Evolutionary conservation across 352 stramenopile genomes (phyloP), one percentile per base, ranked within the genome.

Genomic region (Pythium biforme): DNA sequence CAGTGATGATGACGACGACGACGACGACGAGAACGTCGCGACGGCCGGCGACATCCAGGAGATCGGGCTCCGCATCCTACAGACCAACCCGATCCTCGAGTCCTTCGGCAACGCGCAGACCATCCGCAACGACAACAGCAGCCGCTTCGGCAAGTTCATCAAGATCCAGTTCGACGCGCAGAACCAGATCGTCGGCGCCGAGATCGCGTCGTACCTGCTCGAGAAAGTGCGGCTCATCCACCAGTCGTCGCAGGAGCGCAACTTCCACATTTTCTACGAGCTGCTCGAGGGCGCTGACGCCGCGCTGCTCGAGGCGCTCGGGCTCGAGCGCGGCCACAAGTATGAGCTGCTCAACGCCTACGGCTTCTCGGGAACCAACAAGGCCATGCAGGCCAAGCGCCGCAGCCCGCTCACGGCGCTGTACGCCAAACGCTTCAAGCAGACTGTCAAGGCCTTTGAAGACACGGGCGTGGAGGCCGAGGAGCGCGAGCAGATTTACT

Each of bases 31-130:
- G 12, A 53, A 75, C 9, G 19, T 54, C 8, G 51, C 68, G 6
- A 65, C 58, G 7, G 71, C 61, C 8, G 59, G 64, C 31, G 80
- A 77, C 26, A 83, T 84, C 15, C 75, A 87, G 23, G 81, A 92
- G 65, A 92, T 95, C 54, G 84, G 86, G 14, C 76, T 78, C 25
- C 83, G 94, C 48, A 97, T 98, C 25, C 66, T 98, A 26, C 95
- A 98, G 76, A 98, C 91, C 10, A 99, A 99, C 64, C 96, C 96
- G 27, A 98, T 99, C 62, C 74, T 99, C 19, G 96, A 99, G 74
- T 96, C 88, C 26, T 99, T 99, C 74, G 96, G 96, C 37, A 99
- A 99, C 66, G 96, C 96, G 1, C 88, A 95, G 61, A 99, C 96
- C 3, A 92, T 98, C 31, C 77, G 95, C 34, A 99, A 99, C 70